These are phyloP conservation scores for Curvularia sp. DNA, from an alignment of 2,329 filamentous ascomycete genomes.

Conservation along the genomic window DNA sequence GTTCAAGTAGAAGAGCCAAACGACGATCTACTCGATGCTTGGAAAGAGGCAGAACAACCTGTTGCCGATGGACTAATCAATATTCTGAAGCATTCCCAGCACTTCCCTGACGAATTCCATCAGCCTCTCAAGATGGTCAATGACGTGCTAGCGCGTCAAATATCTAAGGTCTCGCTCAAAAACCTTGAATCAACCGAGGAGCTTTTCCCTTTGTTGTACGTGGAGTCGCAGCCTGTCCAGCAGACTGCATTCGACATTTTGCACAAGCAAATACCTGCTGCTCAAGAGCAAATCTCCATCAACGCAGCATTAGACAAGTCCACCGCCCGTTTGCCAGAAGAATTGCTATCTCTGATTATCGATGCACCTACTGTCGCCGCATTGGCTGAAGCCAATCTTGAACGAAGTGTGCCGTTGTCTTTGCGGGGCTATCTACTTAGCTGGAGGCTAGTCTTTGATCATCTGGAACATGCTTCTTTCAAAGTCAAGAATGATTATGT, in stretches of 20 bases:
- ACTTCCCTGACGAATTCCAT: conserved; percentile 61
- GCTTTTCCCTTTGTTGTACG: conserved; percentile 78
- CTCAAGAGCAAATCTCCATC: conserved; percentile 82
- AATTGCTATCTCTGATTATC: conserved; percentile 82
- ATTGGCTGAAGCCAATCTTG: conserved; percentile 70
- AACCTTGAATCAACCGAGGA: conserved; percentile 70
- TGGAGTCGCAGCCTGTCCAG: conserved; percentile 77
- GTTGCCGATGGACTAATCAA: conserved; percentile 67
- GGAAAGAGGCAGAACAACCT: conserved; percentile 65
- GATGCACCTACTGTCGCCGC: conserved; percentile 76
- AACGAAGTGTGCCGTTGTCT: conserved; percentile 69
- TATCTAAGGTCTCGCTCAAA: conserved; percentile 68
- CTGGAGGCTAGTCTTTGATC: conserved; percentile 90
- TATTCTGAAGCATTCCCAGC: conserved; percentile 65
- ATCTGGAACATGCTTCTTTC: conserved; percentile 78
- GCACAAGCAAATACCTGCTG: conserved; percentile 77
- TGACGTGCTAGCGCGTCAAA: conserved; percentile 72
- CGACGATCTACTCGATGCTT: conserved; percentile 81
- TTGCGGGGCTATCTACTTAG: conserved; percentile 84
- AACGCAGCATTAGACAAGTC: conserved; percentile 76
- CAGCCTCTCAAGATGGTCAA: conserved; percentile 80
- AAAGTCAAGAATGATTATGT: conserved; percentile 84
- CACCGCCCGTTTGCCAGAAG: conserved; percentile 77
- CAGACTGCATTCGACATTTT: conserved; percentile 81
- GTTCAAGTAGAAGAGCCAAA: conserved; percentile 69